Conservation (phyloP, 257 asterid genomes). For the Plantago ovata region DNA sequence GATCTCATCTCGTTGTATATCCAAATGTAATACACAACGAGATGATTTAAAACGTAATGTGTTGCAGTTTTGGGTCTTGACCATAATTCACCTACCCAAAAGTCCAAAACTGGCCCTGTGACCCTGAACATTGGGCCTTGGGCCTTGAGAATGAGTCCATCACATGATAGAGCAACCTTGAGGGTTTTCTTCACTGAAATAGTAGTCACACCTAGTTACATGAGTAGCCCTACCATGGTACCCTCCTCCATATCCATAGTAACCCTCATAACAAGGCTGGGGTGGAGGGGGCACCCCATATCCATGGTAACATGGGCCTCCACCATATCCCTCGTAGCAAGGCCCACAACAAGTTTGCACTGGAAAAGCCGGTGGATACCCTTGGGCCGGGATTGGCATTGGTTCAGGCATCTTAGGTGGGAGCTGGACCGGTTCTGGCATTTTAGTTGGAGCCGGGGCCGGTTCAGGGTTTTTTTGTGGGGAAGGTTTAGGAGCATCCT, state of each 20-base stretch:
- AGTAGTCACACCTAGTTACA: constrained; percentile 34
- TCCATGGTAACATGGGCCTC: constrained; percentile 52
- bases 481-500: constrained; percentile 30
- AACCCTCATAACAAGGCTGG: constrained; percentile 33
- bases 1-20: too few relatives aligned
- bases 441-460: constrained; percentile 20
- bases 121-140: not conserved
- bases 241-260: constrained; percentile 21
- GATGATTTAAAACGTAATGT: too few relatives aligned
- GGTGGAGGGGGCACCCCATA: constrained; percentile 40
- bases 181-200: constrained; percentile 52
- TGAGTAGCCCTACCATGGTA: constrained; percentile 16
- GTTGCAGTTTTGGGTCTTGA: too few relatives aligned
- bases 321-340: constrained; percentile 30
- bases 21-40: too few relatives aligned
- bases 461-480: constrained; percentile 24
- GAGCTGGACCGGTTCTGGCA: constrained; percentile 25
- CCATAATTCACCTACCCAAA: too few relatives aligned
- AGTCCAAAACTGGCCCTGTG: constrained; percentile 1
- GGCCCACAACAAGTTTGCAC: constrained; percentile 27
- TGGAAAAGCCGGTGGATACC: constrained; percentile 37
- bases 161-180: constrained; percentile 52
- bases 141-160: not conserved
- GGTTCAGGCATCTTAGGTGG: constrained; percentile 13
- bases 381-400: constrained; percentile 18